phyloP scores from a whole-genome alignment of 169 alveolate genomes.

The Fabrea salina region DNA sequence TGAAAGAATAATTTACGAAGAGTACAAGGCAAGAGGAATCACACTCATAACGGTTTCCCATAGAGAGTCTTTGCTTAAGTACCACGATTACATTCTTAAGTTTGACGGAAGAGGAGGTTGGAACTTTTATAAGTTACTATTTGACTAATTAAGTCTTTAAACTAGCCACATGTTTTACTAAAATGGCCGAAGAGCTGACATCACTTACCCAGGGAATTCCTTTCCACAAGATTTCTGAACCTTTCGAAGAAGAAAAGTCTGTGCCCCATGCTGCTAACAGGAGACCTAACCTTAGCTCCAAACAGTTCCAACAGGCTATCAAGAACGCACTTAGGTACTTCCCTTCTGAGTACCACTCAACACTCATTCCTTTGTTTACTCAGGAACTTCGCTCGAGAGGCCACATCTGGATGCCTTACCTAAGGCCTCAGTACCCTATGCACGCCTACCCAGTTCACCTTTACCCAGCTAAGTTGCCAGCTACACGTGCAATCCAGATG shows the following conservation, averaged over 20 bases:
- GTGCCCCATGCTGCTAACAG: slow-evolving; percentile 58
- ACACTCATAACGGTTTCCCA: slow-evolving; percentile 86
- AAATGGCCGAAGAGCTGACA: too few species aligned
- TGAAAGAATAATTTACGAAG: slow-evolving; percentile 75
- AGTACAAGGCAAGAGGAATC: slow-evolving; percentile 64
- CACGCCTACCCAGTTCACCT: slow-evolving; percentile 43
- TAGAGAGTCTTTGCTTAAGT: slow-evolving; percentile 73
- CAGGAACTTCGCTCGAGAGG: slow-evolving; percentile 49
- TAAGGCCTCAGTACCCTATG: slow-evolving; percentile 37
- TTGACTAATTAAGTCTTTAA: too few species aligned
- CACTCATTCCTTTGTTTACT: slow-evolving; percentile 39
- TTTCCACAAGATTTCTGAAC: slow-evolving; percentile 20
- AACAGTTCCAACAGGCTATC: slow-evolving; percentile 47
- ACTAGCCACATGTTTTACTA: too few species aligned
- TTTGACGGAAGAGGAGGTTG: slow-evolving; percentile 69
- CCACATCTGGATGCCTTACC: slow-evolving; percentile 59
- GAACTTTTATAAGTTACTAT: slow-evolving; percentile 20
- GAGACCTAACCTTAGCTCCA: slow-evolving; percentile 30
- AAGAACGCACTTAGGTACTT: slow-evolving; percentile 66
- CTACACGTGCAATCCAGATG: slow-evolving; percentile 46
- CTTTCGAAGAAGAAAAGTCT: slow-evolving; percentile 6
- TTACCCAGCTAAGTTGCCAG: slow-evolving; percentile 41
- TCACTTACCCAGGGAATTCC: slow-evolving; percentile 18
- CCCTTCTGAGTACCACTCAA: slow-evolving; percentile 36
- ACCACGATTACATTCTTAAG: slow-evolving; percentile 76